Conservation (phyloP, 176 grass and related monocot genomes). For the Rhipidocladum racemiflorum region DNA sequence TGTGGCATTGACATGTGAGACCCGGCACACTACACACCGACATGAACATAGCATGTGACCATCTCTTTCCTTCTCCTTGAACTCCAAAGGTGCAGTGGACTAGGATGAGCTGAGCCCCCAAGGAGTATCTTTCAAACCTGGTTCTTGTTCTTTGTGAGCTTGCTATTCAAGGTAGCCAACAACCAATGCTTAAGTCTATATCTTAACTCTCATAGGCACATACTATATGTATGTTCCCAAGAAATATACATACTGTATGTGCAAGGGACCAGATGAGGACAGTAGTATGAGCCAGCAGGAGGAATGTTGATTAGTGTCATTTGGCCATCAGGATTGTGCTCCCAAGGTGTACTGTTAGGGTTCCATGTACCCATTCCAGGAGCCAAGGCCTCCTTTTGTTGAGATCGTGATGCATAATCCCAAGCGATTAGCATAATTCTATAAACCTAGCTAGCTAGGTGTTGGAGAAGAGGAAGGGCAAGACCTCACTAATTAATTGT, state of each 20-base stretch:
- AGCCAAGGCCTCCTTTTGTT: conserved; percentile 1
- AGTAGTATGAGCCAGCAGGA: background rate
- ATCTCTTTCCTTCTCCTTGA: background rate
- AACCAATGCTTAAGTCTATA: conserved; percentile 29
- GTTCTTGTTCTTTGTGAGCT: conserved; percentile 31
- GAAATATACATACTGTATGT: conserved; percentile 25
- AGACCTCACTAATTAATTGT: background rate
- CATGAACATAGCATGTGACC: background rate
- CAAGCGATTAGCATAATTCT: background rate
- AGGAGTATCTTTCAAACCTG: background rate
- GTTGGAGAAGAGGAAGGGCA: background rate
- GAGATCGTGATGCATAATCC: conserved; percentile 8
- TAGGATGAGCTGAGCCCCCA: background rate
- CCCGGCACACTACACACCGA: background rate
- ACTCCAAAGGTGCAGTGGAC: background rate
- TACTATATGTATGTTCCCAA: conserved; percentile 21
- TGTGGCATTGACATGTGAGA: background rate
- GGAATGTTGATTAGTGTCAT: conserved; percentile 13
- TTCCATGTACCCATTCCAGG: conserved; percentile 12
- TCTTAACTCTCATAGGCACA: conserved; percentile 25
- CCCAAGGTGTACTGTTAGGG: conserved; percentile 25
- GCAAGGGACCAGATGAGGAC: conserved; percentile 19
- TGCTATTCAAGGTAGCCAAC: conserved; percentile 30
- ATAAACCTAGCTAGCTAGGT: background rate
- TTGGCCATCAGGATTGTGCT: conserved; percentile 1